phyloP scores from a whole-genome alignment of 1,284 basidiomycete species.

The Rhodotorula sp. region DNA sequence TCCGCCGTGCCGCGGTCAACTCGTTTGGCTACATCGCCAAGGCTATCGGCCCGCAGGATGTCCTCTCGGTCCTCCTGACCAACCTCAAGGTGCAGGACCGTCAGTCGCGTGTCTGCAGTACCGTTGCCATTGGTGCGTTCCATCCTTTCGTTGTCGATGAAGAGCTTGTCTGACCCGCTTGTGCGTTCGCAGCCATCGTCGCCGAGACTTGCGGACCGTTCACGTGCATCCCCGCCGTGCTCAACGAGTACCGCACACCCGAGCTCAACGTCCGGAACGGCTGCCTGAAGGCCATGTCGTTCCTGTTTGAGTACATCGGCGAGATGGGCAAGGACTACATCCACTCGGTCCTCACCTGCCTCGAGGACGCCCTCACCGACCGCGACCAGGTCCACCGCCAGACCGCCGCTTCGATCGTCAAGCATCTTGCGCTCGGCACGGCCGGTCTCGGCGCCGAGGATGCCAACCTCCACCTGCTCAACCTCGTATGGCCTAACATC shows the following conservation, averaged over 20 bases:
- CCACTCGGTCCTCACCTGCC: slow-evolving; percentile 93
- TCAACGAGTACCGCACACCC: slow-evolving; percentile 94
- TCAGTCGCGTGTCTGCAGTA: slow-evolving; percentile 97
- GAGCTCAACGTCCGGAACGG: slow-evolving; percentile 99
- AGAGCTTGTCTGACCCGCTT: not conserved
- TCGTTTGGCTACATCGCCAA: slow-evolving; percentile 99
- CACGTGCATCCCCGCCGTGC: slow-evolving; percentile 97
- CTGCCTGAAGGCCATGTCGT: slow-evolving; percentile 96
- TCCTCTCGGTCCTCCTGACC: slow-evolving; percentile 91
- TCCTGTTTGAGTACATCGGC: slow-evolving; percentile 99
- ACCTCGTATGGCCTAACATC: slow-evolving; percentile 98
- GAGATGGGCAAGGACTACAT: slow-evolving; percentile 98
- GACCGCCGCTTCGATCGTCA: slow-evolving; percentile 98
- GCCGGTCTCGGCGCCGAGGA: slow-evolving; percentile 97
- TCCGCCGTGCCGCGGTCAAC: slow-evolving; percentile 97
- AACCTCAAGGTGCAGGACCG: slow-evolving; percentile 98
- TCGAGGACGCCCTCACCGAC: slow-evolving; percentile 97
- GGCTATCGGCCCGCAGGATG: slow-evolving; percentile 98
- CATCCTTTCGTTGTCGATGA: not conserved
- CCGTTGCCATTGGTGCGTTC: slow-evolving; percentile 82
- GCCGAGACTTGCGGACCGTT: slow-evolving; percentile 98
- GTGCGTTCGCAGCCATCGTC: slow-evolving; percentile 64
- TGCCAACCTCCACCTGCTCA: slow-evolving; percentile 95
- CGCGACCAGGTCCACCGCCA: slow-evolving; percentile 97
- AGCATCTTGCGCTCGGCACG: slow-evolving; percentile 94